These are phyloP conservation scores for Lophiostoma macrostomum DNA, from an alignment of 495 filamentous ascomycete genomes.

Conservation along the genomic window DNA sequence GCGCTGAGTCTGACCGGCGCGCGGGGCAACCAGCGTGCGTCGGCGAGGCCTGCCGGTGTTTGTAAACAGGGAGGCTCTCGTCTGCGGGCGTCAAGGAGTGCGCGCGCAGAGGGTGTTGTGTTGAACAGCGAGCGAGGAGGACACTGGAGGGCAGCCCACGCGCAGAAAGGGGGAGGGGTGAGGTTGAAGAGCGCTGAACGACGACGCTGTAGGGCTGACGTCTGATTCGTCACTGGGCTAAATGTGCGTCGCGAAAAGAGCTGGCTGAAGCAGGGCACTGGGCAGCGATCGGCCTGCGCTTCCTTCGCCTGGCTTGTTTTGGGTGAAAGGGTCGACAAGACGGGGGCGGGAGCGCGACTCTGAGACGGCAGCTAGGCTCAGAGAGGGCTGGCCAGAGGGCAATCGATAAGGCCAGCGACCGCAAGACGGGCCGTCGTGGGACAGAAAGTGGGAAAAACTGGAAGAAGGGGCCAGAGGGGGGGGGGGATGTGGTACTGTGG, in stretches of 20 bases:
- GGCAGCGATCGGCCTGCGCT: slow-evolving; percentile 13
- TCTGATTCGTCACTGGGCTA: slow-evolving; percentile 28
- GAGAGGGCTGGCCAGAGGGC: slow-evolving; percentile 2
- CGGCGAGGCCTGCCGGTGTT: slow-evolving; percentile 8
- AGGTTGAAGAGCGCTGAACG: slow-evolving; percentile 1
- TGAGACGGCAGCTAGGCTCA: slow-evolving; percentile 11
- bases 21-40: neutral
- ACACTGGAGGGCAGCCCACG: no score
- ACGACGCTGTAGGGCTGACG: slow-evolving; percentile 16
- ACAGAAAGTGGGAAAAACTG: neutral
- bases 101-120: neutral
- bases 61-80: slow-evolving; percentile 17
- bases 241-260: slow-evolving; percentile 16
- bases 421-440: neutral
- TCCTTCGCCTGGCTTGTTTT: neutral
- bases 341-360: neutral
- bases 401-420: slow-evolving; percentile 3
- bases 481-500: neutral
- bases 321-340: neutral
- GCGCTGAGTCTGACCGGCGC: slow-evolving; percentile 3
- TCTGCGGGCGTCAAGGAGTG: slow-evolving; percentile 10
- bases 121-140: neutral
- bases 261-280: slow-evolving; percentile 23
- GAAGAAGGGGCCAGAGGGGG: neutral
- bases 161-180: slow-evolving; percentile 23